These are phyloP conservation scores for Candolleomyces eurysporus DNA, from an alignment of 768 basidiomycete genomes.

Conservation along the genomic window DNA sequence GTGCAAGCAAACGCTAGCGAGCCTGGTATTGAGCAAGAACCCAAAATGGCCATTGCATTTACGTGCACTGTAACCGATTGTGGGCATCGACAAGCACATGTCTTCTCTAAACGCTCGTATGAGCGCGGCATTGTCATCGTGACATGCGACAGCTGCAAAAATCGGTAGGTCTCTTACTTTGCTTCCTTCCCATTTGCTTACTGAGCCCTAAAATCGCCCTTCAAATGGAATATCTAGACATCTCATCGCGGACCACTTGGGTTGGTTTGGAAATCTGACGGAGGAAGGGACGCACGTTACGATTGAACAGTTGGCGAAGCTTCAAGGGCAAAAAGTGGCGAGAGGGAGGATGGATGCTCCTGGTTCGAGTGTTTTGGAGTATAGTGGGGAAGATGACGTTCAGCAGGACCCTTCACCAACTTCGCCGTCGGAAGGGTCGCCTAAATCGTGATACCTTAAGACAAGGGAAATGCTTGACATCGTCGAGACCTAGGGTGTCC, in stretches of 20 bases:
- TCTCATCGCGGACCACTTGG: slow-evolving; percentile 85
- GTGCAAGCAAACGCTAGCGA: not conserved
- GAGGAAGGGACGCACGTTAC: slow-evolving; percentile 70
- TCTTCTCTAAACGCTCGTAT: slow-evolving; percentile 84
- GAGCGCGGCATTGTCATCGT: slow-evolving; percentile 86
- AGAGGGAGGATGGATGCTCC: slow-evolving; percentile 45
- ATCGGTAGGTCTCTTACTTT: slow-evolving; percentile 47
- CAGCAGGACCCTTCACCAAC: not conserved
- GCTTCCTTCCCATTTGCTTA: not conserved
- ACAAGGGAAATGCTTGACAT: too few species aligned
- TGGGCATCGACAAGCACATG: slow-evolving; percentile 75
- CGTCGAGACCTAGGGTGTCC: too few species aligned
- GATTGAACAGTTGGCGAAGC: slow-evolving; percentile 77
- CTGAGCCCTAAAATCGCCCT: not conserved
- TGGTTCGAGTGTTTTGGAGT: slow-evolving; percentile 51
- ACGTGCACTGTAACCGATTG: slow-evolving; percentile 83
- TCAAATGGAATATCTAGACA: slow-evolving; percentile 43
- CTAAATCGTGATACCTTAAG: not conserved
- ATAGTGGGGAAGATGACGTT: slow-evolving; percentile 13
- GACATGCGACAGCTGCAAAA: slow-evolving; percentile 88
- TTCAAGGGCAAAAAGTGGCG: slow-evolving; percentile 74
- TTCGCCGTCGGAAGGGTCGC: not conserved
- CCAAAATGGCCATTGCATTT: slow-evolving; percentile 73
- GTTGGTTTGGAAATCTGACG: slow-evolving; percentile 88
- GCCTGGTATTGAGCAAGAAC: slow-evolving; percentile 39